phyloP scores from a whole-genome alignment of 331 rosid species.

The Telfairia occidentalis region DNA sequence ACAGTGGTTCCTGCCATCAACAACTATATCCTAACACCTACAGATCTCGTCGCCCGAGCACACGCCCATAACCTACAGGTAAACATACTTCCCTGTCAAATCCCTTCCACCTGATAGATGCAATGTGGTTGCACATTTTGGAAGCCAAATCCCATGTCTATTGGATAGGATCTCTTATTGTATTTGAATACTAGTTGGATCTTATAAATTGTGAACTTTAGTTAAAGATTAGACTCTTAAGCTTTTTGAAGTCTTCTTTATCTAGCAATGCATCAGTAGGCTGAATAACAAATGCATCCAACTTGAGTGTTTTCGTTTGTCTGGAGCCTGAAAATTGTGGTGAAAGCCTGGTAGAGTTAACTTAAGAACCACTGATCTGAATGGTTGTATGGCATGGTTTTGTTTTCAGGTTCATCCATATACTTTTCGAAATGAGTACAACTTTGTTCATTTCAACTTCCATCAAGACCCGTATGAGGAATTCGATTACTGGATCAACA shows the following conservation, averaged over 20 bases:
- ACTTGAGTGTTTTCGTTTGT: not conserved
- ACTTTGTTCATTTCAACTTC: constrained; percentile 46
- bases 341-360: not conserved
- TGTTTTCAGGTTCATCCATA: constrained; percentile 78
- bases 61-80: constrained; percentile 87
- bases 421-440: constrained; percentile 69
- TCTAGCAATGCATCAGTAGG: not conserved
- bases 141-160: not conserved
- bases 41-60: constrained; percentile 74
- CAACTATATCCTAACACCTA: constrained; percentile 44
- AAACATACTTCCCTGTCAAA: constrained; percentile 11
- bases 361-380: not conserved
- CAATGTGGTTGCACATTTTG: not conserved
- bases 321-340: not conserved
- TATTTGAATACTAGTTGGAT: not conserved
- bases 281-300: not conserved
- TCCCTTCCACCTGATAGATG: not conserved
- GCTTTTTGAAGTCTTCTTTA: not conserved
- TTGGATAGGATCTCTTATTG: not conserved
- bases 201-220: not conserved
- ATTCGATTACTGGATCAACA: constrained; percentile 68
- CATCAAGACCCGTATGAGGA: constrained; percentile 70
- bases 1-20: constrained; percentile 55
- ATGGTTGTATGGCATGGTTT: not conserved
- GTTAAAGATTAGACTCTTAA: not conserved